Base-by-base conservation (phyloP, 441 rosid genomes). In the Lepidium campestre region DNA sequence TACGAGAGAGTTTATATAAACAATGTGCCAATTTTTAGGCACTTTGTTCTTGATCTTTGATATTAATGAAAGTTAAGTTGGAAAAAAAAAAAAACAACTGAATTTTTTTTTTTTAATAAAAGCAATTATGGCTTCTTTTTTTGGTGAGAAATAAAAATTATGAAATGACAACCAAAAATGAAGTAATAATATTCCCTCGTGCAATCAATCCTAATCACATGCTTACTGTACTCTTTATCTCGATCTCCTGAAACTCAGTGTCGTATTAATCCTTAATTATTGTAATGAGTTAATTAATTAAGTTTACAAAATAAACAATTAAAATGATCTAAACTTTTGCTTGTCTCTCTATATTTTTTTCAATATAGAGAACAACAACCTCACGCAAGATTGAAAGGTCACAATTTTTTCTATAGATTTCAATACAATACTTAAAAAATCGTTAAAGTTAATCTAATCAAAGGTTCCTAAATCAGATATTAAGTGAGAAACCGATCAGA, bases 231-330 rank as follows among this genome's bases (percentile, higher is more conserved):
- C 65, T 47, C 69, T 68, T 68, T 62, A 66, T 55, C 60, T 74
- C 73, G 77, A 56, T 67, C 65, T 74, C 77, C 73, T 74, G 59
- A 74, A 74, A 74, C 41, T 48, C 73, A 12, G 70, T 74, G 77
- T 74, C 77, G 65, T 62, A 74, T 74, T 62, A 68, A 62, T 25
- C 50, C 12, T 61, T 65, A 55, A 62, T 39, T 54, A 73, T 55
- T 58, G 57, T 41, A 14, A 27, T 13, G 39, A n/a, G 6, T 34
- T 67, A 39, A 20, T 61, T 73, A 73, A 44, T 39, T 29, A 29
- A 6, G 7, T 29, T 6, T 60, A 73, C 44, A 29, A 14, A 52
- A 45, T 15, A 32, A 67, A 67, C 57, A 53, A 73, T 67, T 46
- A 54, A 73, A 73, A 18, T 57, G 18, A 53, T 55, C 46, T 67